phyloP scores from a whole-genome alignment of 495 filamentous ascomycete genomes.

The Trichodelitschia bisporula region DNA sequence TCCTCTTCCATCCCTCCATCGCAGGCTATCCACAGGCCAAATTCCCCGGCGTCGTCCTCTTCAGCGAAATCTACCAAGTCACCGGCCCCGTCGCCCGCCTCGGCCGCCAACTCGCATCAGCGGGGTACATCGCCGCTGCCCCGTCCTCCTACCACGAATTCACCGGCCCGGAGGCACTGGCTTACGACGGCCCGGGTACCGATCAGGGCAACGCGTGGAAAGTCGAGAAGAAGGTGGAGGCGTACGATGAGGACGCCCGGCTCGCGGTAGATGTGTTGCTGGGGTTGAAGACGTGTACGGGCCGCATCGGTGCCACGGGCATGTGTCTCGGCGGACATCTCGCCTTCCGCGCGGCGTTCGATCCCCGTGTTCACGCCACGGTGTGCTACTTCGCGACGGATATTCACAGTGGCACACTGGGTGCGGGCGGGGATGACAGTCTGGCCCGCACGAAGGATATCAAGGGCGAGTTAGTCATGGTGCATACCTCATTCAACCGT shows the following conservation, averaged over 20 bases:
- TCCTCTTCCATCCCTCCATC: constrained; percentile 68
- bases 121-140: constrained; percentile 82
- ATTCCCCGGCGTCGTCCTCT: constrained; percentile 78
- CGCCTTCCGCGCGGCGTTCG: constrained; percentile 60
- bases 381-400: constrained; percentile 91
- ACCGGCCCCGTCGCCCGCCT: constrained; percentile 83
- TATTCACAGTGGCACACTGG: constrained; percentile 55
- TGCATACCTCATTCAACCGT: no score
- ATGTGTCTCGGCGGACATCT: constrained; percentile 95
- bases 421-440: constrained; percentile 39
- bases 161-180: constrained; percentile 56
- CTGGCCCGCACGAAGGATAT: constrained; percentile 42
- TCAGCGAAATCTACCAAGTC: constrained; percentile 96
- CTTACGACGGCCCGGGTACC: constrained; percentile 73
- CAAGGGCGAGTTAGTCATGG: constrained; percentile 51
- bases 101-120: constrained; percentile 73
- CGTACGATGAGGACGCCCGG: constrained; percentile 71
- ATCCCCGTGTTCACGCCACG: constrained; percentile 46
- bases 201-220: constrained; percentile 75
- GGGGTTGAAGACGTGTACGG: constrained; percentile 55
- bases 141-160: constrained; percentile 90
- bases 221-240: constrained; percentile 59
- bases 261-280: constrained; percentile 53
- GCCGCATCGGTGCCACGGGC: constrained; percentile 63
- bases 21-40: constrained; percentile 65